phyloP scores from a whole-genome alignment of 805 yeast species.

The Phaffomyces opuntiae region DNA sequence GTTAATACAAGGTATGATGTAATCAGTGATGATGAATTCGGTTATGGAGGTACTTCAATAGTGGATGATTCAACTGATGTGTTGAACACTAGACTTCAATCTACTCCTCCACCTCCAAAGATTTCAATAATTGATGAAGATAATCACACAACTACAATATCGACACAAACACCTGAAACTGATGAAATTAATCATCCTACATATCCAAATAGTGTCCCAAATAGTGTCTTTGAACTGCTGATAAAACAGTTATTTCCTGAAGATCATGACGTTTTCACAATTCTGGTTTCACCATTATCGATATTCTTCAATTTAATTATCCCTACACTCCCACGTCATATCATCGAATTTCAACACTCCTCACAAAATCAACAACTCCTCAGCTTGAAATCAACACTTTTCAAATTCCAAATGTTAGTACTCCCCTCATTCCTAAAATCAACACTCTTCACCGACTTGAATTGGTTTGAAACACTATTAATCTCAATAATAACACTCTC shows the following conservation, averaged over 20 bases:
- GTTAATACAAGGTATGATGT: neutral
- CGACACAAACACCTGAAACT: no score
- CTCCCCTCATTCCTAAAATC: slow-evolving; percentile 1
- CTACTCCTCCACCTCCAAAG: no score
- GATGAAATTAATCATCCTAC: no score
- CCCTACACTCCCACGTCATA: slow-evolving; percentile 1
- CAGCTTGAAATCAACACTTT: neutral
- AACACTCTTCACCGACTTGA: neutral
- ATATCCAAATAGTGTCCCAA: no score
- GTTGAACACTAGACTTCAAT: no score
- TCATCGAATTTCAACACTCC: neutral
- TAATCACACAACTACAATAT: neutral
- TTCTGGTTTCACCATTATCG: neutral
- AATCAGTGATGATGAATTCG: no score
- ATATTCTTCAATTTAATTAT: slow-evolving; percentile 5
- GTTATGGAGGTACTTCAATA: no score
- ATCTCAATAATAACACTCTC: neutral
- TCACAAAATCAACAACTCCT: neutral
- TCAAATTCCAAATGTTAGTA: neutral
- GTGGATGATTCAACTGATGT: no score
- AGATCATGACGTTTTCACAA: neutral
- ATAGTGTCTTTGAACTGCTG: no score
- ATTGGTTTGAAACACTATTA: neutral
- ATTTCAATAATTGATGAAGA: neutral
- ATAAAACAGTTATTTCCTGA: no score